These are phyloP conservation scores for Gossypium australe DNA, from an alignment of 345 rosid species.

Conservation along the genomic window DNA sequence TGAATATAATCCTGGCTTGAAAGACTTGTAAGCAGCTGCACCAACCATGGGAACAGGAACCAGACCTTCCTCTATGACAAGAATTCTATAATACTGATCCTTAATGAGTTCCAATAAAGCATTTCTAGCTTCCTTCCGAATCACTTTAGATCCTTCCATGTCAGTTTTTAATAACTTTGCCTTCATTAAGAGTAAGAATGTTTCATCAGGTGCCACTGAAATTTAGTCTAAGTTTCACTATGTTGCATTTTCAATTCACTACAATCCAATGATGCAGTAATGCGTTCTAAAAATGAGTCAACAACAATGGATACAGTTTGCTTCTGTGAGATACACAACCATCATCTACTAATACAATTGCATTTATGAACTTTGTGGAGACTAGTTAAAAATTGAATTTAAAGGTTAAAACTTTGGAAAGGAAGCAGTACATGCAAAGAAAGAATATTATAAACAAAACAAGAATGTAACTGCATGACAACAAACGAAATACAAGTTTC, in stretches of 20 bases:
- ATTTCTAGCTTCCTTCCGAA: conserved; percentile 67
- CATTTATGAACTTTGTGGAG: background rate
- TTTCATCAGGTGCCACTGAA: background rate
- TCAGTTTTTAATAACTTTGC: conserved; percentile 50
- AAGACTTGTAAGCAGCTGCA: conserved; percentile 66
- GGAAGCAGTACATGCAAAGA: background rate
- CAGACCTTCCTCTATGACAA: conserved; percentile 78
- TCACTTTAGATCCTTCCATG: conserved; percentile 42
- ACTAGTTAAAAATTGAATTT: background rate
- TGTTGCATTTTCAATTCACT: background rate
- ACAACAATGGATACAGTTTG: background rate
- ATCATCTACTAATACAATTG: background rate
- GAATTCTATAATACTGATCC: conserved; percentile 66
- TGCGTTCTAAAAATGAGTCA: background rate
- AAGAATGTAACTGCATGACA: background rate
- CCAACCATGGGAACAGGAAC: conserved; percentile 77
- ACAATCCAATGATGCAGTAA: background rate
- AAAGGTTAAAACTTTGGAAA: background rate
- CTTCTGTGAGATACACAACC: background rate
- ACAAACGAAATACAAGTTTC: background rate
- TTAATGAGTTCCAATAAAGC: conserved; percentile 77
- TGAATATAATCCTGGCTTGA: conserved; percentile 56
- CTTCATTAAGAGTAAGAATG: conserved; percentile 27
- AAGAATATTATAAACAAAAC: background rate
- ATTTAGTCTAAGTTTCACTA: background rate